Base-by-base conservation (phyloP, 1,284 basidiomycete species). In the Puccinia horiana region DNA sequence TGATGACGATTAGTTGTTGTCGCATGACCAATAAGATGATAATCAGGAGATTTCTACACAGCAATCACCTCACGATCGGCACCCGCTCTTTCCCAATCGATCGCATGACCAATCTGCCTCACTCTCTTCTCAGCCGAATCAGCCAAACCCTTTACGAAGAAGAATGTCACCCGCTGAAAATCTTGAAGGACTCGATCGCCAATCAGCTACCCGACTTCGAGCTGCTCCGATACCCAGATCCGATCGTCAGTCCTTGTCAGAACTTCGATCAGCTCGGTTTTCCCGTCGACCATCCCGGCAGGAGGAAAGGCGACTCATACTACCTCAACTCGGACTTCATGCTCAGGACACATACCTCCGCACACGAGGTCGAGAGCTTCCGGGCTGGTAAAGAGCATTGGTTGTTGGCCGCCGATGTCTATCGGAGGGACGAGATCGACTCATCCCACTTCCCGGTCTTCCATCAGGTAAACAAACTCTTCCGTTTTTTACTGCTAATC, bases 241-340 rank as follows among this genome's bases (percentile, higher is more conserved):
- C 97, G 0, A 89, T 98, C 77, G 97, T 99, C 77, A 92, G 94
- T 0, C 93, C 95, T 1, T 89, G 90, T 85, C 91, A 96, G 87
- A 99, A 99, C 89, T 99, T 99, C 87, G 97, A 98, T 88, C 93
- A 96, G 84, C 91, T 99, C 32, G 95, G 94, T 20, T 98, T 99
- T 88, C 92, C 96, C 0, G 86, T 89, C 6, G 95, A 98, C 88
- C 97, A 99, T 86, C 96, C 96, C 0, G 97, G 97, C 1, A 91
- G 97, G 81, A 90, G 92, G 29, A 89, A 91, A 70, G 94, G 94
- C 37, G 97, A 99, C 88, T 94, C 93, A 85, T 99, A 99, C 89
- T 99, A 99, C 87, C 89, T 98, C 85, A 99, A 99, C 89, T 90
- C 90, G 84, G 89, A 91, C 84, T 90, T 92, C 84, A 96, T 99